A percentile compares a stretch with the other conserved stretches of the same genome.
Evolutionary conservation across 306 rosid species (phyloP).

Genomic region (Purshia tridentata): DNA sequence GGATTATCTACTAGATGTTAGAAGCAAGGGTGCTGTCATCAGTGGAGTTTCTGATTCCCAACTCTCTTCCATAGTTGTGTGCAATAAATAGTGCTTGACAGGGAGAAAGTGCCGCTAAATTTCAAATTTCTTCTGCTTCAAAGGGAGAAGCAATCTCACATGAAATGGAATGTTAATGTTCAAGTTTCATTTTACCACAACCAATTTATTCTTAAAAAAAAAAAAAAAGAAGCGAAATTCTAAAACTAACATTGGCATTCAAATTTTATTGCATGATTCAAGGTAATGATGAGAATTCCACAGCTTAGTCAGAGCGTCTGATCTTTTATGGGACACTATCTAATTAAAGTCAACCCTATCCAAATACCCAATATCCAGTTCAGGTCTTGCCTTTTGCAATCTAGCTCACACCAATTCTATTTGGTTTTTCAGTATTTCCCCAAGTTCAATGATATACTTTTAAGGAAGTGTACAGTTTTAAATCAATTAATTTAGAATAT

Average conservation of each 20-base stretch:
- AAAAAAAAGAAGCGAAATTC: not conserved
- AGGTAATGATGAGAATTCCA: not conserved
- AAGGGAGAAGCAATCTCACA: not conserved
- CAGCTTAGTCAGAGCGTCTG: no score
- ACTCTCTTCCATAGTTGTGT: conserved; percentile 62
- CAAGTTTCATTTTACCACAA: not conserved
- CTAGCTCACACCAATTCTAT: not conserved
- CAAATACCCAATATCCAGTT: no score
- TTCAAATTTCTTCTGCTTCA: conserved; percentile 8
- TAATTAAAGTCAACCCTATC: no score
- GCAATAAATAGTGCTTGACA: conserved; percentile 34
- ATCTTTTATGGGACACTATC: no score
- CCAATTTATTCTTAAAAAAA: not conserved
- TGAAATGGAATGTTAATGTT: not conserved
- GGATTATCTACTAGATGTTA: conserved; percentile 59
- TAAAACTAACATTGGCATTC: not conserved
- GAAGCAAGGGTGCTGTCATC: conserved; percentile 53
- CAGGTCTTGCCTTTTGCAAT: no score
- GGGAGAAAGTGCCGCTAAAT: not conserved
- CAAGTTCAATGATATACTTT: no score
- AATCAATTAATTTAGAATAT: not conserved
- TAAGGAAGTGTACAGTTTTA: no score
- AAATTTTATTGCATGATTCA: not conserved
- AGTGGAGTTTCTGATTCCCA: conserved; percentile 77
- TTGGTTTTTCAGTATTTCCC: not conserved